A percentile compares a stretch with the other conserved stretches of the same genome.
Conservation (phyloP, 768 basidiomycete genomes). For the Mycena rebaudengoi region DNA sequence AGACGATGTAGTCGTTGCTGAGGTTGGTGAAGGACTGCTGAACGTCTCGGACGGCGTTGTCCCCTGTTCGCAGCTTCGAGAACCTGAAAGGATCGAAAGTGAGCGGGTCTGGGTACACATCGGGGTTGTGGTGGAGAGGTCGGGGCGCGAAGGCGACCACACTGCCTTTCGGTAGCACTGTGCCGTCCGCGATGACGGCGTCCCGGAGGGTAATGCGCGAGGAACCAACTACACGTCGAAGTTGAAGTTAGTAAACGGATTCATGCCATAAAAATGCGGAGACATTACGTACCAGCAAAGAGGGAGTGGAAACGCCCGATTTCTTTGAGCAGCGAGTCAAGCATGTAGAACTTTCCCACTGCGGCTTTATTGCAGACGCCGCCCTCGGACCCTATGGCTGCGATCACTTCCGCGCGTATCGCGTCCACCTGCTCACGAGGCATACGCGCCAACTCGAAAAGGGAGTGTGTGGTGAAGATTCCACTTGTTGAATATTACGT, state of each 20-base stretch:
- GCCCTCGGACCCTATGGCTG: constrained; percentile 22
- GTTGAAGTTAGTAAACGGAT: too few species aligned
- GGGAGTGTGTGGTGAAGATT: constrained; percentile 28
- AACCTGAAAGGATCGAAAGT: constrained; percentile 30
- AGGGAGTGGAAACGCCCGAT: constrained; percentile 26
- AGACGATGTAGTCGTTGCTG: constrained; percentile 28
- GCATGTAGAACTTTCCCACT: constrained; percentile 21
- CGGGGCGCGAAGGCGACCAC: constrained; percentile 22
- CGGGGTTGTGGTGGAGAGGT: constrained; percentile 21
- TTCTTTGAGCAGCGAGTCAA: constrained; percentile 30
- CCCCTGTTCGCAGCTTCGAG: constrained; percentile 21
- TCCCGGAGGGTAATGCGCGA: constrained; percentile 18
- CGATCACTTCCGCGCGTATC: constrained; percentile 21
- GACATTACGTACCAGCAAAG: constrained; percentile 16
- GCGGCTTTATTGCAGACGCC: constrained; percentile 25
- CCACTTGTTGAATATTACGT: constrained; percentile 3
- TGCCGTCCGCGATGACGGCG: constrained; percentile 19
- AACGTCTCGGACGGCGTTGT: not conserved
- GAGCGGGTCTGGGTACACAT: constrained; percentile 17
- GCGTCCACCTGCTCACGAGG: constrained; percentile 11
- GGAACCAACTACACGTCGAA: constrained; percentile 16
- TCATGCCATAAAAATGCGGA: too few species aligned
- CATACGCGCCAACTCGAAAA: constrained; percentile 27
- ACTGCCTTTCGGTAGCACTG: constrained; percentile 21
- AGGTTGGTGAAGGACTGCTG: constrained; percentile 21